Evolutionary conservation across 1,284 basidiomycete genomes (phyloP).

Genomic region (Austropuccinia psidii): DNA sequence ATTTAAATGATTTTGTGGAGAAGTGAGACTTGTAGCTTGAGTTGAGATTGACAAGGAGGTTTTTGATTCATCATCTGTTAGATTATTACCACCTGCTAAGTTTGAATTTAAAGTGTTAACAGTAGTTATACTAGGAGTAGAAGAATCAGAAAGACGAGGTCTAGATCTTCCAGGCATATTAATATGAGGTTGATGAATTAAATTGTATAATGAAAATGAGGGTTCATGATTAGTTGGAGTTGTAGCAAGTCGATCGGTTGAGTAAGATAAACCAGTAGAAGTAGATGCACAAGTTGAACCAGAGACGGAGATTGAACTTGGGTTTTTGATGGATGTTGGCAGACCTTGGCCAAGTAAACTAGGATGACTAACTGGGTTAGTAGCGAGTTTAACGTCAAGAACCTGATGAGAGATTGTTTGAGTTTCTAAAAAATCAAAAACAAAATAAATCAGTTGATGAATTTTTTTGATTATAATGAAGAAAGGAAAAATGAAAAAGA

Average conservation of each 20-base stretch:
- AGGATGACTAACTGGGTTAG: neutral
- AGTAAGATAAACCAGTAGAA: conserved; percentile 24
- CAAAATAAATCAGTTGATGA: neutral
- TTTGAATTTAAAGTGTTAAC: neutral
- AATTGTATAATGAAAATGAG: conserved; percentile 1
- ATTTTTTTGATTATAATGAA: neutral
- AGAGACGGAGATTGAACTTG: conserved; percentile 12
- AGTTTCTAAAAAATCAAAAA: neutral
- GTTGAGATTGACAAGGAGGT: conserved; percentile 35
- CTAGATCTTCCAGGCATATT: conserved; percentile 9
- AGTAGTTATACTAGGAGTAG: conserved; percentile 20
- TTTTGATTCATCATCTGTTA: conserved; percentile 32
- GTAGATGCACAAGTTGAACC: conserved; percentile 34
- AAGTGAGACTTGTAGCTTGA: conserved; percentile 36
- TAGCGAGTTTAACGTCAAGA: neutral
- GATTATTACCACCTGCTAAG: neutral
- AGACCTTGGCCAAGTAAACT: conserved; percentile 19
- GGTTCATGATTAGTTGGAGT: conserved; percentile 11
- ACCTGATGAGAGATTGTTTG: neutral
- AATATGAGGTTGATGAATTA: conserved; percentile 9
- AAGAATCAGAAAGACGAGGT: neutral
- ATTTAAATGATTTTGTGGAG: conserved; percentile 18
- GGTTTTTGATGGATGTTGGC: neutral
- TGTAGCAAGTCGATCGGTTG: neutral
- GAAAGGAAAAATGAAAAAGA: neutral